A percentile compares a stretch with the other conserved stretches of the same genome.
These are phyloP conservation scores for Phylloporus sp. DNA, from an alignment of 768 basidiomycete genomes.

Conservation along the genomic window DNA sequence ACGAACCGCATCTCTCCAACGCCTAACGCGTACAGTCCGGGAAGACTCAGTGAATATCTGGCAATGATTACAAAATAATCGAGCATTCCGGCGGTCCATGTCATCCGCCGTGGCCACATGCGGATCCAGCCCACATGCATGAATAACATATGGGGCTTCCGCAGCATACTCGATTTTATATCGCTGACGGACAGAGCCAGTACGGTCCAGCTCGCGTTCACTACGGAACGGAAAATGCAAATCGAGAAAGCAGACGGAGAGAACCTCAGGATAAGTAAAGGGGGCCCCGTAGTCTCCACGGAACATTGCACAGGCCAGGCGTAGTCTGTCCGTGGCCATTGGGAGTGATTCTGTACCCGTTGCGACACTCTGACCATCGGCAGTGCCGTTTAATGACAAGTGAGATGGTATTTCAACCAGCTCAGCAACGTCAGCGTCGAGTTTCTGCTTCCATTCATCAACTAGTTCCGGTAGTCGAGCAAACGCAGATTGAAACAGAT, in stretches of 20 bases:
- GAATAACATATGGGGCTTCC: constrained; percentile 1
- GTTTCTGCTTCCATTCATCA: not conserved
- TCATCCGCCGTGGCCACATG: constrained; percentile 2
- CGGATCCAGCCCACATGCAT: constrained; percentile 5
- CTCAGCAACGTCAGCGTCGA: too few species aligned
- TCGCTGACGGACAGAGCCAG: not conserved
- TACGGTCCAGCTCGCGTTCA: not conserved
- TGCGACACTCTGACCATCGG: not conserved
- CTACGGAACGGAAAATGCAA: too few species aligned
- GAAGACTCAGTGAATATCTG: too few species aligned
- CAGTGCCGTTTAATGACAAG: too few species aligned
- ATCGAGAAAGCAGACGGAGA: not conserved
- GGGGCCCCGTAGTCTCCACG: too few species aligned
- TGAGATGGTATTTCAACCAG: too few species aligned
- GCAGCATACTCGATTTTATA: not conserved
- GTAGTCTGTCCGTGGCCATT: not conserved
- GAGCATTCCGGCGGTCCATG: constrained; percentile 11
- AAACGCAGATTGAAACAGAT: not conserved
- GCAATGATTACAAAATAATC: too few species aligned
- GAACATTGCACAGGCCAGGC: constrained; percentile 10
- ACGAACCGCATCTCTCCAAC: constrained; percentile 8
- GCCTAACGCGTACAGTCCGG: not conserved
- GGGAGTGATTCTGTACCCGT: not conserved
- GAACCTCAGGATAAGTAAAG: not conserved
- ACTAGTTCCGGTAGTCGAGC: not conserved